Evolutionary conservation across 1,284 basidiomycete species (phyloP).

Genomic region (Sphagnurus paluster): DNA sequence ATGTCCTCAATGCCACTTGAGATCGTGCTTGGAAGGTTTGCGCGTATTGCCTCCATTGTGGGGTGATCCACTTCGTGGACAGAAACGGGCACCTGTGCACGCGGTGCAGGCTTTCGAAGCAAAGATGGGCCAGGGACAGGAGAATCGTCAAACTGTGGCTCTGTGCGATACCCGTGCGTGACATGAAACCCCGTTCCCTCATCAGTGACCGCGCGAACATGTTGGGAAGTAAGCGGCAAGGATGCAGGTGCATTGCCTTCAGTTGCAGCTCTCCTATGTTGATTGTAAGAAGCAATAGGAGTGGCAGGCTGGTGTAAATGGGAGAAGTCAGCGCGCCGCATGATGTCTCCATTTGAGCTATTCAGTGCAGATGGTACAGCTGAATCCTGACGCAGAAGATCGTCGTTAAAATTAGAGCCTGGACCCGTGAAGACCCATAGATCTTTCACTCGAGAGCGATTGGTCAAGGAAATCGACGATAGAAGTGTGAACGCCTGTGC

Average conservation of each 20-base stretch:
- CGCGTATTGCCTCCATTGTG: slow-evolving; percentile 36
- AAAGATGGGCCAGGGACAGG: slow-evolving; percentile 24
- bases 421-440: slow-evolving; percentile 76
- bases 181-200: slow-evolving; percentile 15
- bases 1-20: slow-evolving; percentile 53
- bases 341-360: slow-evolving; percentile 28
- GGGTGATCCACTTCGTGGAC: slow-evolving; percentile 42
- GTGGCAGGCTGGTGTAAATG: neutral
- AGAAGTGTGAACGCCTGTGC: slow-evolving; percentile 65
- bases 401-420: slow-evolving; percentile 25
- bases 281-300: slow-evolving; percentile 7
- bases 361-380: slow-evolving; percentile 30
- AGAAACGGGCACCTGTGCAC: slow-evolving; percentile 63
- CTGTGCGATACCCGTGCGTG: slow-evolving; percentile 10
- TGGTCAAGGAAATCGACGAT: slow-evolving; percentile 65
- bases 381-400: slow-evolving; percentile 36
- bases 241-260: slow-evolving; percentile 26
- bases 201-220: slow-evolving; percentile 31
- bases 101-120: slow-evolving; percentile 57
- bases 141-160: neutral
- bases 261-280: slow-evolving; percentile 34
- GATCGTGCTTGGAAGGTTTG: slow-evolving; percentile 50
- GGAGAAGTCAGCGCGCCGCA: slow-evolving; percentile 12
- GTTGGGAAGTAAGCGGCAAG: slow-evolving; percentile 21
- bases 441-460: slow-evolving; percentile 72